Percentiles rank a stretch among this genome's conserved stretches.
These are phyloP conservation scores for Epichloe sp. DNA, from an alignment of 2,329 filamentous ascomycete species.

Conservation along the genomic window DNA sequence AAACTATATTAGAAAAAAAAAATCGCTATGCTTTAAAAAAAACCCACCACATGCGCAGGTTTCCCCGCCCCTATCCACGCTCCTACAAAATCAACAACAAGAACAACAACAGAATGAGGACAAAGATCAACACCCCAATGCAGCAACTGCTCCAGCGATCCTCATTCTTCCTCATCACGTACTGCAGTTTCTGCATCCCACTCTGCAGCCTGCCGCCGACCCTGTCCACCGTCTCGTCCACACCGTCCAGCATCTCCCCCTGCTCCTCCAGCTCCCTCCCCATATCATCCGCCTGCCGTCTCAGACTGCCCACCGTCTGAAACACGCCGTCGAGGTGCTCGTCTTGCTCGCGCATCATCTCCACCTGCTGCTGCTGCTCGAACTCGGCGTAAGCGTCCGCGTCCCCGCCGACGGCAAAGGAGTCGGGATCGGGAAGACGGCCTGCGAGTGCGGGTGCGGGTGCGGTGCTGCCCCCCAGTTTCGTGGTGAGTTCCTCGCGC, in stretches of 20 bases:
- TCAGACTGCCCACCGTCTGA: constrained; percentile 78
- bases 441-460: constrained; percentile 13
- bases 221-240: constrained; percentile 73
- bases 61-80: neutral
- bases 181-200: constrained; percentile 74
- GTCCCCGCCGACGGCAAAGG: constrained; percentile 44
- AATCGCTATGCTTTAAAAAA: neutral
- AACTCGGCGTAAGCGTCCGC: constrained; percentile 67
- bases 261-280: constrained; percentile 93
- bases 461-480: constrained; percentile 25
- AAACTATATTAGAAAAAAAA: neutral
- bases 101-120: constrained; percentile 75
- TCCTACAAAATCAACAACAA: constrained; percentile 51
- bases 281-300: constrained; percentile 90
- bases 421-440: constrained; percentile 39
- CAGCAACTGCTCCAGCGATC: constrained; percentile 81
- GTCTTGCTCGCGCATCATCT: constrained; percentile 93
- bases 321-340: constrained; percentile 86
- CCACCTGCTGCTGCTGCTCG: constrained; percentile 79
- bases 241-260: constrained; percentile 69
- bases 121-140: constrained; percentile 76
- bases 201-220: constrained; percentile 76
- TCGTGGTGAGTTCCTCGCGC: constrained; percentile 63
- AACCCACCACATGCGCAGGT: neutral
- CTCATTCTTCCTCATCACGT: constrained; percentile 82